Base-by-base conservation (phyloP, 306 rosid species). In the Vigna nakashimae region DNA sequence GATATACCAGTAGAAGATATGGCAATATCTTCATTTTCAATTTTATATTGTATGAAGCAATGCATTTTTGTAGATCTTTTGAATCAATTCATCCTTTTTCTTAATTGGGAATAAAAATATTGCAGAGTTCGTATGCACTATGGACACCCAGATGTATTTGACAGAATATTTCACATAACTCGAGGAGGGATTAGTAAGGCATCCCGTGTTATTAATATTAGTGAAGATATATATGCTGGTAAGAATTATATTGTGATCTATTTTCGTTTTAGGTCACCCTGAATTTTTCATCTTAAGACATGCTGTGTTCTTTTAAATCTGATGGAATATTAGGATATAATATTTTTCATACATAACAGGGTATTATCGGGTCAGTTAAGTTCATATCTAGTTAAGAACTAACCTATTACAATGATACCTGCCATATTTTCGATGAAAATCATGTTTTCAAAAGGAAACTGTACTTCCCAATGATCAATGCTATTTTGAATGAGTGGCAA, bases 71-170 rank as follows among this genome's bases (percentile, higher is more conserved):
- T 63, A 26, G 34, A 63, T 36, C 56, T 46, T 69, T 68, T 74
- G 46, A 48, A 36, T 63, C 18, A 42, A 43, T 45, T 74, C 46
- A 69, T 45, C 46, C 18, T 65, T 46, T 74, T 53, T 65, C 34
- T 30, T 78, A 65, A 28, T 48, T 79, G n/a, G 52, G 14, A 6
- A 24, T 20, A 42, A 28, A 69, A 53, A 62, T 7, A 69, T 84
- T 87, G 86, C 93, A 95, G 98, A 73, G 97, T 92, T n/a, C 97
- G 98, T 53, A 95, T 95, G 98, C 98, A 95, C 87, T 95, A 95
- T 82, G 98, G 98, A 56, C 98, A 95, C 79, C 98, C 98, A 9
- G 98, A 95, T 84, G 98, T 95, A 66, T 95, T 95, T 87, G 98
- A 95, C 74, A 87, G 98, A 59, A 75, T 95, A 76, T 94, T 94